A percentile compares a stretch with the other conserved stretches of the same genome.
These are phyloP conservation scores for Debaryomycetaceae sp. DNA, from an alignment of 1,139 yeast species.

Conservation along the genomic window DNA sequence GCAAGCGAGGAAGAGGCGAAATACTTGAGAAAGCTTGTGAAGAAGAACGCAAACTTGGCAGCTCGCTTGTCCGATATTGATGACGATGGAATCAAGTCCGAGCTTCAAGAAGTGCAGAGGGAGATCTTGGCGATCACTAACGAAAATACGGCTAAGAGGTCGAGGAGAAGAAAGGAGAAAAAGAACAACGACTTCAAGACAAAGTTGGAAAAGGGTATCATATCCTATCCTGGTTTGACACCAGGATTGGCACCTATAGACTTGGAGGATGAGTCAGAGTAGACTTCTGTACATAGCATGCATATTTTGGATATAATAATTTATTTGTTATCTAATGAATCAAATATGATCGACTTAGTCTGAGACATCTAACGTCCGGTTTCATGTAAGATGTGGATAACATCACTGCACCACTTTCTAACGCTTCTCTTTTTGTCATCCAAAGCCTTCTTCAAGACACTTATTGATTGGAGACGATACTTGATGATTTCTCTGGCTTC, in stretches of 20 bases:
- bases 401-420: conserved; percentile 70
- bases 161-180: conserved; percentile 19
- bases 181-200: conserved; percentile 38
- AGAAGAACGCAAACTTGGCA: conserved; percentile 45
- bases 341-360: conserved; percentile 2
- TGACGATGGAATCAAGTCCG: conserved; percentile 40
- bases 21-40: conserved; percentile 47
- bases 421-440: conserved; percentile 76
- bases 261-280: conserved; percentile 44
- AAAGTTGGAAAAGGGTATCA: conserved; percentile 40
- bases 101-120: conserved; percentile 39
- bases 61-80: conserved; percentile 45
- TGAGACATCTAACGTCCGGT: conserved; percentile 21
- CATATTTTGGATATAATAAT: background rate
- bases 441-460: conserved; percentile 47
- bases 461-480: conserved; percentile 49
- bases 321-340: conserved; percentile 1
- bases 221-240: conserved; percentile 67
- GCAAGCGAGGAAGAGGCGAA: conserved; percentile 44
- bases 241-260: conserved; percentile 94
- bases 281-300: conserved; percentile 2
- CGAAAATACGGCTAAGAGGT: conserved; percentile 15
- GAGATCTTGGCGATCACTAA: conserved; percentile 32
- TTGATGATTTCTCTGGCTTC: conserved; percentile 44
- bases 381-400: conserved; percentile 74